Evolutionary conservation across 2,329 filamentous ascomycete species (phyloP).

Genomic region (Hirsutella minnesotensis): DNA sequence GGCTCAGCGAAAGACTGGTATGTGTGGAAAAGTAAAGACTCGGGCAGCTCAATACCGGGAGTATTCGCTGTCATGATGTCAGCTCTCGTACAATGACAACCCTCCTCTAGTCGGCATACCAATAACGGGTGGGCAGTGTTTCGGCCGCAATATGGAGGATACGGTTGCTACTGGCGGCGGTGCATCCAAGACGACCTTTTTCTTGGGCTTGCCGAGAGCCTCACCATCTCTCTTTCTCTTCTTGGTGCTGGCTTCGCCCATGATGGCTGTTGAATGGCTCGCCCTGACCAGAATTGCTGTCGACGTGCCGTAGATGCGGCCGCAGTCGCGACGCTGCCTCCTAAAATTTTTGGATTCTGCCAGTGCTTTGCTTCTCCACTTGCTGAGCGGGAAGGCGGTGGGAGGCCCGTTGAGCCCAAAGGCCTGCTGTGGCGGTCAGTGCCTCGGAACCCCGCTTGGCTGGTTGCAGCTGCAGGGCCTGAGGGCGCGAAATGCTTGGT

Average conservation of each 20-base stretch:
- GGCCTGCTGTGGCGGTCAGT: not conserved
- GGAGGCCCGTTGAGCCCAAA: not conserved
- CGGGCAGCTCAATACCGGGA: slow-evolving; percentile 23
- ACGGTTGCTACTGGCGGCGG: slow-evolving; percentile 28
- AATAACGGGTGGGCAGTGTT: slow-evolving; percentile 39
- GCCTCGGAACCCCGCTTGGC: no score
- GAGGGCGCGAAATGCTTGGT: no score
- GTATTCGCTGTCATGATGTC: slow-evolving; percentile 15
- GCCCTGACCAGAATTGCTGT: not conserved
- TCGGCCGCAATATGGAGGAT: slow-evolving; percentile 31
- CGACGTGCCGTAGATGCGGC: not conserved
- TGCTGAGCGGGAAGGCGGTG: not conserved
- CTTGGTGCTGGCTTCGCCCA: slow-evolving; percentile 29
- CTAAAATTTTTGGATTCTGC: slow-evolving; percentile 14
- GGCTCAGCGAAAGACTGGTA: slow-evolving; percentile 30
- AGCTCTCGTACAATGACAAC: not conserved
- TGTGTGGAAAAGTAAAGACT: slow-evolving; percentile 30
- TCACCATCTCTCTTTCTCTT: slow-evolving; percentile 43
- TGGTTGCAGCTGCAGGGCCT: no score
- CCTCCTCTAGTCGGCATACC: slow-evolving; percentile 25
- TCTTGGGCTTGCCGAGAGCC: slow-evolving; percentile 29
- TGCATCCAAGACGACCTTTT: slow-evolving; percentile 38
- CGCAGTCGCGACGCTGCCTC: not conserved
- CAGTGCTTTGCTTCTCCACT: not conserved
- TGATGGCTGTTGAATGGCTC: slow-evolving; percentile 8